These are phyloP conservation scores for Mucor velutinosus DNA, from an alignment of 371 early-diverging fungal species.

Conservation along the genomic window DNA sequence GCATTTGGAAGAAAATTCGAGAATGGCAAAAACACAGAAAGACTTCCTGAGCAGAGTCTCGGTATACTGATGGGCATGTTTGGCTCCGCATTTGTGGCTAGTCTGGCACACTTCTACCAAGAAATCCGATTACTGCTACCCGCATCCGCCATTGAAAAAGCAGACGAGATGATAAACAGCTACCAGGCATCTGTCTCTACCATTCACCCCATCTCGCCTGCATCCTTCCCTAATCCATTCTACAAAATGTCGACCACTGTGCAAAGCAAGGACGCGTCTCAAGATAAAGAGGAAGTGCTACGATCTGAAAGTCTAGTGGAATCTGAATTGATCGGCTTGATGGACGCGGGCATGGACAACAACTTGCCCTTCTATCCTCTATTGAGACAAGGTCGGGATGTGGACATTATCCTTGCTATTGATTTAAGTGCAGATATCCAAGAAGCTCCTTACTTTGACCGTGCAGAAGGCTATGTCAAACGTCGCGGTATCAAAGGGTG, in stretches of 20 bases:
- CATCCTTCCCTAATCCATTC: slow-evolving; percentile 60
- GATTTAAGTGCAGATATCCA: slow-evolving; percentile 73
- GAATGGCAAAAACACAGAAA: slow-evolving; percentile 56
- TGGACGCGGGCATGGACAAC: slow-evolving; percentile 79
- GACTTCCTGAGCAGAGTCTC: slow-evolving; percentile 64
- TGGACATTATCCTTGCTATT: slow-evolving; percentile 69
- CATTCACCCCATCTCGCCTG: slow-evolving; percentile 59
- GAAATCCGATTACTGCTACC: slow-evolving; percentile 55
- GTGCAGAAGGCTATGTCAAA: slow-evolving; percentile 58
- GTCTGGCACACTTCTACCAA: slow-evolving; percentile 63
- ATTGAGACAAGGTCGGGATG: slow-evolving; percentile 60
- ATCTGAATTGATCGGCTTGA: slow-evolving; percentile 51
- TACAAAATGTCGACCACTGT: slow-evolving; percentile 25
- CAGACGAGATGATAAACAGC: slow-evolving; percentile 42
- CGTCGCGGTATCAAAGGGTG: slow-evolving; percentile 52
- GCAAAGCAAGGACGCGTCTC: slow-evolving; percentile 1
- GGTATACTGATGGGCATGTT: slow-evolving; percentile 63
- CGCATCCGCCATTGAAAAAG: slow-evolving; percentile 28
- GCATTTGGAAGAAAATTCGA: slow-evolving; percentile 73
- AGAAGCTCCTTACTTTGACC: slow-evolving; percentile 62
- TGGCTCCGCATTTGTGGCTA: slow-evolving; percentile 72
- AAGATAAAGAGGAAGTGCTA: slow-evolving; percentile 14
- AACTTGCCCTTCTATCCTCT: slow-evolving; percentile 76
- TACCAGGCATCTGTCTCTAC: slow-evolving; percentile 49
- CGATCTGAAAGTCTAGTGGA: slow-evolving; percentile 26